Conservation (phyloP, 305 asterid genomes). For the Striga hermonthica region DNA sequence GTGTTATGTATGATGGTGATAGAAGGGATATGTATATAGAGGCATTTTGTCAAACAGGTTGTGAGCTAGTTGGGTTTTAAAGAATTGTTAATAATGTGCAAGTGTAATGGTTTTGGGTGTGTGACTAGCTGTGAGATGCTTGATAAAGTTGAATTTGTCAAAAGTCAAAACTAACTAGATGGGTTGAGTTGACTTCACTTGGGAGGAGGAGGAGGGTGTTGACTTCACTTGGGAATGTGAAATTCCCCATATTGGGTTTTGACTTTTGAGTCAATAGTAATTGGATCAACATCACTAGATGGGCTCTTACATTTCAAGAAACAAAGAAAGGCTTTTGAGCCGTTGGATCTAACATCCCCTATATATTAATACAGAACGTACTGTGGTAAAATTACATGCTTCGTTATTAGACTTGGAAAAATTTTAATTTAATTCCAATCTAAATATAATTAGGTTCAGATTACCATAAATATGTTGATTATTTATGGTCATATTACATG, state of each 20-base stretch:
- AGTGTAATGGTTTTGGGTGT: background rate
- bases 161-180: slow-evolving; percentile 6
- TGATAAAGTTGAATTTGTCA: slow-evolving; percentile 37
- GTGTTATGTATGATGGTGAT: slow-evolving; percentile 19
- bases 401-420: no score
- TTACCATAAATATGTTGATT: no score
- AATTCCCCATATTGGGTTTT: no score
- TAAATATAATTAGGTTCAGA: no score
- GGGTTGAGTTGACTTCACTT: slow-evolving; percentile 32
- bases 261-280: no score
- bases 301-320: background rate
- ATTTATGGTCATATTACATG: no score
- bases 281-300: no score
- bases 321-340: background rate
- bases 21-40: slow-evolving; percentile 9
- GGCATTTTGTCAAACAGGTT: slow-evolving; percentile 14
- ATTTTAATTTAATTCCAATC: no score
- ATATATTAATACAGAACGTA: background rate
- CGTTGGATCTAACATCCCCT: background rate
- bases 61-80: slow-evolving; percentile 33
- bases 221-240: no score
- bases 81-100: background rate
- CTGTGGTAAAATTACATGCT: no score
- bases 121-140: slow-evolving; percentile 29
- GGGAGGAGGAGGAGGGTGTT: no score